Conservation (phyloP, 129 eudicot genomes). For the Flaveria ramosissima region DNA sequence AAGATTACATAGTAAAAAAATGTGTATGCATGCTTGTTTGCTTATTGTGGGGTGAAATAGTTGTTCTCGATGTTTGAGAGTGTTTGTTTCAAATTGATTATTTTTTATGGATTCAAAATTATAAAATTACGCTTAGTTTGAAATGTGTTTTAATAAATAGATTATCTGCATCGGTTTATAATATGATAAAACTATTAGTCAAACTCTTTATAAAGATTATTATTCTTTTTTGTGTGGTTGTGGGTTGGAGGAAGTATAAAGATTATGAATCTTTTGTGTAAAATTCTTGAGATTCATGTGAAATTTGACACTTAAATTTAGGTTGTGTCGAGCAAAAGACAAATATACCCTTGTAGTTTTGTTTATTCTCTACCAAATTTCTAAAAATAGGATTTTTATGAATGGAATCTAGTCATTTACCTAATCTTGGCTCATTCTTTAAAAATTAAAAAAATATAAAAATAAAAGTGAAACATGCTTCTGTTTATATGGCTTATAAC, state of each 20-base stretch:
- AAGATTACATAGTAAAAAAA: too few species aligned
- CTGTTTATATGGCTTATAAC: not conserved
- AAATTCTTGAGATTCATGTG: slow-evolving; percentile 12
- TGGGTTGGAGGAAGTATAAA: slow-evolving; percentile 18
- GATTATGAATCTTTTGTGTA: slow-evolving; percentile 25
- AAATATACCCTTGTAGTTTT: slow-evolving; percentile 19
- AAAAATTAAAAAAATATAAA: not conserved
- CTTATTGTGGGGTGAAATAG: too few species aligned
- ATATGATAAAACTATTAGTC: not conserved
- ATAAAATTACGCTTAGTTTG: too few species aligned
- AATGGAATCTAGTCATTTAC: slow-evolving; percentile 1
- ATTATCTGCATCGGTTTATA: too few species aligned
- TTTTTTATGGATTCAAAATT: too few species aligned
- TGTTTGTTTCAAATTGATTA: too few species aligned
- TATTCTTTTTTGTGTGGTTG: not conserved
- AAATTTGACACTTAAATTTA: not conserved
- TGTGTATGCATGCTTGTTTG: too few species aligned
- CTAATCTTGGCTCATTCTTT: slow-evolving; percentile 20
- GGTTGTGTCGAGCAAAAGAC: slow-evolving; percentile 14
- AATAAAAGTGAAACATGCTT: not conserved
- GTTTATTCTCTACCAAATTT: slow-evolving; percentile 6
- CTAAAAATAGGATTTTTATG: slow-evolving; percentile 19
- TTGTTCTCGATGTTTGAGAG: too few species aligned
- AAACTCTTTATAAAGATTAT: not conserved
- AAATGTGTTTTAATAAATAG: too few species aligned